Conservation (phyloP, 2,329 filamentous ascomycete genomes). For the Pseudogymnoascus sp. region DNA sequence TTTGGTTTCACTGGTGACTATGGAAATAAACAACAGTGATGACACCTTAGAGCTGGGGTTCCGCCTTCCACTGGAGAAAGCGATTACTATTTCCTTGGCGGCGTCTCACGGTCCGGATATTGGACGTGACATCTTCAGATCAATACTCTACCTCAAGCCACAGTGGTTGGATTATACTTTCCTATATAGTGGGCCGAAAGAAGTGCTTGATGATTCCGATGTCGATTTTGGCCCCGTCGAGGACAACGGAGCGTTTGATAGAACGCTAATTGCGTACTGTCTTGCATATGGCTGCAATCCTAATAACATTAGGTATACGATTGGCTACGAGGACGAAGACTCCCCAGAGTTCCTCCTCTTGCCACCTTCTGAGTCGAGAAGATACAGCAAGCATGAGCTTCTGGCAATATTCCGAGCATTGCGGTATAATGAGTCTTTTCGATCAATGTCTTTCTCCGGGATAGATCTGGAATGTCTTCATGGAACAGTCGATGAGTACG, state of each 20-base stretch:
- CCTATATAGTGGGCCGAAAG: conserved; percentile 49
- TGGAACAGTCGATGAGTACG: conserved; percentile 48
- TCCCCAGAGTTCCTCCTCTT: conserved; percentile 57
- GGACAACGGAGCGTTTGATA: conserved; percentile 53
- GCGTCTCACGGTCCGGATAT: conserved; percentile 57
- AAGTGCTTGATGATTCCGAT: conserved; percentile 41
- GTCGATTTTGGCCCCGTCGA: conserved; percentile 39
- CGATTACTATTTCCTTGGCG: conserved; percentile 50
- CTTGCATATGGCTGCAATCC: conserved; percentile 57
- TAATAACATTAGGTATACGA: conserved; percentile 54
- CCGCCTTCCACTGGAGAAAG: conserved; percentile 45
- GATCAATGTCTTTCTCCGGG: conserved; percentile 56
- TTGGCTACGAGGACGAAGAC: conserved; percentile 55
- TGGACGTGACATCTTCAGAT: conserved; percentile 49
- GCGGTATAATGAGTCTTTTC: conserved; percentile 62
- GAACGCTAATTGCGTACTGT: conserved; percentile 61
- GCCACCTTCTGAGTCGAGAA: conserved; percentile 42
- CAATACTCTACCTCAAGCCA: conserved; percentile 55
- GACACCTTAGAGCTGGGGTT: conserved; percentile 61
- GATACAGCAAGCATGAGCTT: conserved; percentile 54
- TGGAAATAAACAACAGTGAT: conserved; percentile 52
- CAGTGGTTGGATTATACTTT: conserved; percentile 57
- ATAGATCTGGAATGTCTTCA: conserved; percentile 58
- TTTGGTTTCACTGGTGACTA: conserved; percentile 50
- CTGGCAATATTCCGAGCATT: conserved; percentile 60